phyloP scores from a whole-genome alignment of 2,329 filamentous ascomycete genomes.

The Penicillium aurantiogriseum region DNA sequence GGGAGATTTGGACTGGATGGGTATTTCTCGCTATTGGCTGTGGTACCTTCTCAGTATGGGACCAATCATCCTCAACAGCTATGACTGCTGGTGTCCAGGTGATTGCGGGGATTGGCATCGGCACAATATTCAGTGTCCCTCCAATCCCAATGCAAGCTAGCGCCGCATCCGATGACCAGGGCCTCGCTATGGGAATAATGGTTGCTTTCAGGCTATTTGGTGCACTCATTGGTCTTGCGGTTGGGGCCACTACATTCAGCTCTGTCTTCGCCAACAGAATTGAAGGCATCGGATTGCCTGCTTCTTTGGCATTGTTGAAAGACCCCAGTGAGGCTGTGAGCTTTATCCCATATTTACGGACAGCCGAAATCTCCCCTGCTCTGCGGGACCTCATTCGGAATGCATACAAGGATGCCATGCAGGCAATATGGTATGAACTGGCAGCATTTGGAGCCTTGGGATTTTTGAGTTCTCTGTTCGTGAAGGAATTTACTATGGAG shows the following conservation, averaged over 20 bases:
- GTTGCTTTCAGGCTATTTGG: background rate
- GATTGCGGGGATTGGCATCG: background rate
- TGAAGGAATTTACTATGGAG: too few species aligned
- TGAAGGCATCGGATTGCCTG: background rate
- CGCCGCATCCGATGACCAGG: background rate
- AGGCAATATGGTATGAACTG: too few species aligned
- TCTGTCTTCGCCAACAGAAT: too few species aligned
- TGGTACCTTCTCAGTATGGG: too few species aligned
- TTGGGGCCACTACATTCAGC: too few species aligned
- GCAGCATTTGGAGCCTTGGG: too few species aligned
- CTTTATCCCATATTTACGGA: background rate
- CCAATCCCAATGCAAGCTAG: background rate
- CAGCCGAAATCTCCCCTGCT: background rate
- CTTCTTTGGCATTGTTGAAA: constrained; percentile 1
- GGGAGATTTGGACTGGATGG: too few species aligned
- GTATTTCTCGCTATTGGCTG: too few species aligned
- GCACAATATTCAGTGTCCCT: constrained; percentile 1
- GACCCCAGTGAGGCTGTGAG: background rate
- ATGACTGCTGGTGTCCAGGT: background rate
- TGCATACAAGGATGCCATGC: background rate
- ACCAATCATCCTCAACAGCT: too few species aligned
- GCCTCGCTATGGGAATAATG: background rate
- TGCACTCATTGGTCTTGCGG: too few species aligned
- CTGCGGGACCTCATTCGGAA: background rate
- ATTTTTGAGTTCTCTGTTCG: too few species aligned